Base-by-base conservation (phyloP, 441 rosid species). In the Gossypium schwendimanii region DNA sequence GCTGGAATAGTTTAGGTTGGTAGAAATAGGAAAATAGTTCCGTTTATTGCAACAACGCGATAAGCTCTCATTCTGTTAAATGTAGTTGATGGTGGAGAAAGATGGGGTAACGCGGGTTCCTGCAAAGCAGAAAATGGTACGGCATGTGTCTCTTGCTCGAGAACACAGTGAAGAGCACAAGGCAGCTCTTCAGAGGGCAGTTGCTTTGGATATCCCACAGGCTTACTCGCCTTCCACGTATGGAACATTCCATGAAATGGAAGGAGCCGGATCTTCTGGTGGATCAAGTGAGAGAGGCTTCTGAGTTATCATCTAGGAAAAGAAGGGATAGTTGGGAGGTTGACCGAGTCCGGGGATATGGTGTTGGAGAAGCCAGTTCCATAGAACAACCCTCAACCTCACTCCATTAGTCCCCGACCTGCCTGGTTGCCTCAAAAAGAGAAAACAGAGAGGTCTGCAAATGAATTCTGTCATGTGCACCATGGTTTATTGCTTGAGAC, bases 181-280 rank as follows among this genome's bases (percentile, higher is more conserved):
- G 81, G 98, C 93, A 36, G 98, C 97, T 52, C 80, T 91, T 17
- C 77, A 80, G 81, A 84, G 89, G 71, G 96, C 93, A 9, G 88
- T 81, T 74, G 87, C 90, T 70, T 79, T 94, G 72, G 78, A 83
- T 71, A 84, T 88, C 28, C 90, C 90, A 60, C 79, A 76, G 63
- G 85, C 93, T 53, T 77, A 75, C 68, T 83, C 91, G 33, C 86
- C 84, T 17, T 78, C 90, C 21, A 74, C 85, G 9, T 94, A 94
- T 70, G 98, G 97, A 68, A 94, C 98, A 61, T 94, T 94, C 64
- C 63, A 58, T n/a, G 96, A 84, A 23, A 59, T 36, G 69, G 88
- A 80, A 69, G 85, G 80, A 76, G 91, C 88, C 23, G 86, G 84
- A 71, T 77, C 82, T 72, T 81, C 93, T 26, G 74, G 79, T 64